Conservation (phyloP, 164 flowering plant genomes). For the Magnolia kwangsiensis region DNA sequence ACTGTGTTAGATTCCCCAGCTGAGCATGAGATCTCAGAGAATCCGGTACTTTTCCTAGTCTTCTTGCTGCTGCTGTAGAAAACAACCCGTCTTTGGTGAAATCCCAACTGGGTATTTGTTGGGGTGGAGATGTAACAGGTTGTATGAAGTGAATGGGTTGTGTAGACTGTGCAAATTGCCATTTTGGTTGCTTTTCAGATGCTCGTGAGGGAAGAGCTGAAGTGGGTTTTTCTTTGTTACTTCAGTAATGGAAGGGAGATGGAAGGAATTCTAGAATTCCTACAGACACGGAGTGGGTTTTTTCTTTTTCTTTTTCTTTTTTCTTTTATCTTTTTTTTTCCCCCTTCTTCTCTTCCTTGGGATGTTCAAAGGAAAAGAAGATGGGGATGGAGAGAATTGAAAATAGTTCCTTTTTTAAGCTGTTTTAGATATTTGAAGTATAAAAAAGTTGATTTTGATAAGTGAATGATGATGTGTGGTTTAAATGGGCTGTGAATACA, state of each 20-base stretch:
- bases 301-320: background rate
- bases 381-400: slow-evolving; percentile 21
- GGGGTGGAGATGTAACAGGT: slow-evolving; percentile 46
- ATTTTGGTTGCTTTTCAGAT: slow-evolving; percentile 22
- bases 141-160: slow-evolving; percentile 53
- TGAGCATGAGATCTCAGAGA: slow-evolving; percentile 49
- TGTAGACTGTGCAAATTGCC: slow-evolving; percentile 64
- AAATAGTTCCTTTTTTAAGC: slow-evolving; percentile 17
- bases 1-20: slow-evolving; percentile 49
- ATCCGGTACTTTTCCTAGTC: slow-evolving; percentile 18
- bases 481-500: background rate
- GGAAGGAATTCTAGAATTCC: background rate
- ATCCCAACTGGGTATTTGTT: slow-evolving; percentile 46
- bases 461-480: slow-evolving; percentile 16
- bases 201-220: slow-evolving; percentile 6
- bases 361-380: background rate
- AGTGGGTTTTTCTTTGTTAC: slow-evolving; percentile 1
- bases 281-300: slow-evolving; percentile 17
- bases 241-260: slow-evolving; percentile 4
- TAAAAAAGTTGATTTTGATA: slow-evolving; percentile 8
- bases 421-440: background rate
- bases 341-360: background rate
- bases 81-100: slow-evolving; percentile 21
- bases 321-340: background rate
- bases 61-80: slow-evolving; percentile 37